phyloP scores from a whole-genome alignment of 148 eudicot species.

The Dysphania ambrosioides region DNA sequence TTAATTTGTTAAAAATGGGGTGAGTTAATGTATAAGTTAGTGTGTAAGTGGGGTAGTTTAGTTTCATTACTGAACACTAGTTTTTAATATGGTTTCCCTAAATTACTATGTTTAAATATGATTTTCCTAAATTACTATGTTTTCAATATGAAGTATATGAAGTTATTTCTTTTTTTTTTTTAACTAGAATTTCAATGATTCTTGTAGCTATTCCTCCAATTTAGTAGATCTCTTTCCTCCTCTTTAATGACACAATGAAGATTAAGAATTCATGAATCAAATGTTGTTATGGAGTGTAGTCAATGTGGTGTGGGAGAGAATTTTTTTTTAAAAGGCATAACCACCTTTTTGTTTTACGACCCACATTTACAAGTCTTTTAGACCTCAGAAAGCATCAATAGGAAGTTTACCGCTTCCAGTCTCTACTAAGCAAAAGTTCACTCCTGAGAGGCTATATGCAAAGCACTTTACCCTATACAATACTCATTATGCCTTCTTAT shows the following conservation, averaged over 20 bases:
- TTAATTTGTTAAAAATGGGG: too few relatives aligned
- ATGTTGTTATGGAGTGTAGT: background rate
- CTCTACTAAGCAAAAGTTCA: background rate
- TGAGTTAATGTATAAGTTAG: too few relatives aligned
- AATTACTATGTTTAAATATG: too few relatives aligned
- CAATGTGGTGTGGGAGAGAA: background rate
- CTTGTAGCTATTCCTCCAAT: too few relatives aligned
- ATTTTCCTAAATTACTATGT: too few relatives aligned
- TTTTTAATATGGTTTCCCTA: too few relatives aligned
- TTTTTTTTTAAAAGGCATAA: background rate
- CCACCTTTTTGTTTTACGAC: background rate
- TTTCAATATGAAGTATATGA: too few relatives aligned
- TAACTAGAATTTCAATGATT: too few relatives aligned
- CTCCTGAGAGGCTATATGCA: background rate
- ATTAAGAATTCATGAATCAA: background rate
- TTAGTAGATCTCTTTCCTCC: too few relatives aligned
- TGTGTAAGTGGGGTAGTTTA: too few relatives aligned
- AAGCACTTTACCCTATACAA: background rate
- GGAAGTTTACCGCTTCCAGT: conserved; percentile 7
- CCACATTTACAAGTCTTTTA: conserved; percentile 21
- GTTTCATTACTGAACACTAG: too few relatives aligned
- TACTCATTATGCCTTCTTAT: background rate
- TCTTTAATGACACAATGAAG: background rate
- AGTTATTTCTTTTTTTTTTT: too few relatives aligned
- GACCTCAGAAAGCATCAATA: conserved; percentile 16